Evolutionary conservation across 345 rosid genomes (phyloP).

Genomic region (Salix viminalis): DNA sequence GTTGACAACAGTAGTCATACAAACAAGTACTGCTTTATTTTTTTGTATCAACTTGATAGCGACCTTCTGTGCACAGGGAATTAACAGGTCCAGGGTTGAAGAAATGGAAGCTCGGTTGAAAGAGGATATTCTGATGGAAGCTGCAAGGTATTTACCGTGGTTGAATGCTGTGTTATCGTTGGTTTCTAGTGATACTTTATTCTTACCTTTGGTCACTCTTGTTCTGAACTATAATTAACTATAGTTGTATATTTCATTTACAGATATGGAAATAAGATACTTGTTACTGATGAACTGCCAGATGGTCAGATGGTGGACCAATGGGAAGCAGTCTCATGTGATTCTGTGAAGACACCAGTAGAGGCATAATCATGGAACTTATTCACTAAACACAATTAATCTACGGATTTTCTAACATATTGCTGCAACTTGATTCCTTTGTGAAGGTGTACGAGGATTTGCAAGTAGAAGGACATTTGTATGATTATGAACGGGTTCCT

Average conservation of each 20-base stretch:
- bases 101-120: conserved; percentile 92
- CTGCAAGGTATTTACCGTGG: conserved; percentile 56
- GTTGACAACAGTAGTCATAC: background rate
- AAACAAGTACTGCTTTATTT: background rate
- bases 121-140: conserved; percentile 86
- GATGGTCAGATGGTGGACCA: conserved; percentile 99
- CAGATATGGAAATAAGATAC: conserved; percentile 97
- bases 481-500: conserved; percentile 93
- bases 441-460: conserved; percentile 78
- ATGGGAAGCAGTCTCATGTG: conserved; percentile 86
- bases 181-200: background rate
- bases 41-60: background rate
- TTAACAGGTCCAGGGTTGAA: conserved; percentile 83
- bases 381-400: conserved; percentile 8
- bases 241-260: conserved; percentile 27
- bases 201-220: conserved; percentile 8
- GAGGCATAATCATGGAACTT: conserved; percentile 47
- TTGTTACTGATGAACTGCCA: conserved; percentile 96
- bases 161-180: conserved; percentile 6
- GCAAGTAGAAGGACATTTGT: conserved; percentile 78
- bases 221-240: conserved; percentile 16
- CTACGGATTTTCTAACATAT: conserved; percentile 17
- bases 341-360: conserved; percentile 86
- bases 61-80: conserved; percentile 55
- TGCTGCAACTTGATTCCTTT: conserved; percentile 19